Base-by-base conservation (phyloP, 768 basidiomycete species). In the Chalciporus pseudorubinellus region DNA sequence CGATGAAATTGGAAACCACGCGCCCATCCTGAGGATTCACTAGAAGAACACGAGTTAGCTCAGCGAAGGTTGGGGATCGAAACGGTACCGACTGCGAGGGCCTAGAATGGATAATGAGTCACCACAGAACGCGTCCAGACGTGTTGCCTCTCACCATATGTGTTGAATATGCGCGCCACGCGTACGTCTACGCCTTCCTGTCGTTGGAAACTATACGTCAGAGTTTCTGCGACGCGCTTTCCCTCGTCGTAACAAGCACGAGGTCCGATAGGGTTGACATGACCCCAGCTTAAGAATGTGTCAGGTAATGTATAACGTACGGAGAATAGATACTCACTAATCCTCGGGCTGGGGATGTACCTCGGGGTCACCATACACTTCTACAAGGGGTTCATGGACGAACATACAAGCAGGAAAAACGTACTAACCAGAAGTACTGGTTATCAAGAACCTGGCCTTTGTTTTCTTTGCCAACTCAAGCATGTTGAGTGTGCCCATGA, bases 191-290 rank as follows among this genome's bases (percentile, higher is more conserved):
- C 95, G 49, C 86, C 85, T 65, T 98, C 93, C 69, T 97, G 97
- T 52, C 89, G 80, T 58, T 91, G 88, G 78, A 89, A 98, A 36
- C 95, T 95, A 64, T 98, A 99, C 7, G 95, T 95, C 58, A 99
- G 72, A 16, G 95, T 97, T 74, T 99, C 97, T 36, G 97, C 95
- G 34, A 98, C 95, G 61, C 97, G 93, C 75, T 99, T 99, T 44
- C 97, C 97, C 73, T 99, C 97, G 65, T 99, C 97, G 67, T 99
- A 99, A 72, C 97, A 99, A n/a, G 95, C 95, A 55, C 97, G 90
- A 53, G 92, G 91, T 20, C 97, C 97, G 61, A 95, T 97, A 39
- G 94, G 94, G 77, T 99, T 99, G 65, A 99, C 97, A 71, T 98
- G 87, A 42, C 94, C 95, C 94, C 94, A 97, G 71, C 92, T 93